Evolutionary conservation across 176 grass and related monocot genomes (phyloP), one percentile per base, ranked within the genome.

Genomic region (Pharus latifolius): DNA sequence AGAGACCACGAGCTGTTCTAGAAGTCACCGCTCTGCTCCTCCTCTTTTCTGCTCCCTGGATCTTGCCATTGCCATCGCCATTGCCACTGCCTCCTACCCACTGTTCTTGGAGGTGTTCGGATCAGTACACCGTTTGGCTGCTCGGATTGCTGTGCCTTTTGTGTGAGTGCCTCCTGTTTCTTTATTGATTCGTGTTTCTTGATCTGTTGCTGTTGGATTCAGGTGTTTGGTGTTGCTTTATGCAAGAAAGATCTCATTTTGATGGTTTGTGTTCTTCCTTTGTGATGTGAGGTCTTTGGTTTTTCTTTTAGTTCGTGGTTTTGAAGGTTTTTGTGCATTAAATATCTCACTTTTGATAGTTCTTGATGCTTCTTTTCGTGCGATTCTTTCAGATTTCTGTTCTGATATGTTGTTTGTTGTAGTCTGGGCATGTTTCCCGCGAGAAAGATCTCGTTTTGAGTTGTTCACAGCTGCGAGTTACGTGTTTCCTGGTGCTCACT

Each of bases 1-100:
- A 84, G 57, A 80, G 85, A 88, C 80, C 70, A 84, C 85, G 76
- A 88, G 76, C 82, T 85, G 29, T 78, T 74, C 67, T 69, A 60
- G 61, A 78, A 89, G 73, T 67, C 87, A 74, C 72, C 70, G 72
- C 65, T 63, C 78, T 73, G 74, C 63, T 20, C 43, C 59, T 65
- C 52, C 46, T 16, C 44, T 34, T 32, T 20, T 40, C 60, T 47
- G 72, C 40, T 53, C 54, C 83, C 77, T 81, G 78, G 83, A 86
- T 86, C 83, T 86, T 64, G 72, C 25, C 64, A 69, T 75, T 56
- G 78, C 60, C 82, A 64, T 70, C 73, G 61, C 67, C 62, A 77
- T 56, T 60, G 68, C 74, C 59, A 58, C 56, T 62, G 61, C 75
- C 12, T 41, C 53, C 73, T 59, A 80, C 64, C 49, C 19, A 78